Percentiles rank a stretch among this genome's conserved stretches.
These are phyloP conservation scores for Aspergillus neoniger DNA, from an alignment of 2,329 filamentous ascomycete species.

Conservation along the genomic window DNA sequence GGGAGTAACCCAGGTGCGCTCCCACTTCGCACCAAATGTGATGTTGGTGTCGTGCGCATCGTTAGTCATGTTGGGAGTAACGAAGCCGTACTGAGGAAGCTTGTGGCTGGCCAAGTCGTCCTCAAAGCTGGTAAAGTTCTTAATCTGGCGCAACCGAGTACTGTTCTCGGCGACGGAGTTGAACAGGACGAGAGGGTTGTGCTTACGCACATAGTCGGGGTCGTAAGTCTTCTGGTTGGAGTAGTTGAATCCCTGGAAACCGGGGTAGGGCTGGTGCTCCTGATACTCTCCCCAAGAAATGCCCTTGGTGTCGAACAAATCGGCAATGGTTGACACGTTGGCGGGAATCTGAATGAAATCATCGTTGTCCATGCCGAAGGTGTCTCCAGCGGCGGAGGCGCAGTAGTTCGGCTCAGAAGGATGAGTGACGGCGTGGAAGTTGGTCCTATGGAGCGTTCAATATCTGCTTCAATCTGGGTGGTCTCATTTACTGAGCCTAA, in stretches of 20 bases:
- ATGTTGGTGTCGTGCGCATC: conserved; percentile 76
- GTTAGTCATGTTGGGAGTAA: conserved; percentile 58
- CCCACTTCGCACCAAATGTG: conserved; percentile 68
- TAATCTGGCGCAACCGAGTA: conserved; percentile 67
- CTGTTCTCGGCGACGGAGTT: conserved; percentile 62
- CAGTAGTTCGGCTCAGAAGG: conserved; percentile 77
- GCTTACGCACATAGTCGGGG: conserved; percentile 81
- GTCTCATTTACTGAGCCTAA: neutral
- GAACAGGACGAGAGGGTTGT: conserved; percentile 69
- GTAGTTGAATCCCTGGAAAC: conserved; percentile 66
- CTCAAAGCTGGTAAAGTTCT: conserved; percentile 72
- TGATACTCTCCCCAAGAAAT: conserved; percentile 74
- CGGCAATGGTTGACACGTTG: conserved; percentile 68
- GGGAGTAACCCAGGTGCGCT: conserved; percentile 67
- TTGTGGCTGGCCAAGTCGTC: conserved; percentile 63
- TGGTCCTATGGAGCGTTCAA: conserved; percentile 34
- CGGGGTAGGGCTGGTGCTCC: conserved; percentile 74
- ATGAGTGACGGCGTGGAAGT: conserved; percentile 66
- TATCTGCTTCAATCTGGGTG: neutral
- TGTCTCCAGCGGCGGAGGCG: conserved; percentile 67
- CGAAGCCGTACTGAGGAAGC: conserved; percentile 68
- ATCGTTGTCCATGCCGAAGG: conserved; percentile 72
- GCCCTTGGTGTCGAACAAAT: conserved; percentile 65
- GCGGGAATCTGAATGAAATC: conserved; percentile 58
- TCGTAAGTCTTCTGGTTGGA: conserved; percentile 59